These are phyloP conservation scores for Pichia sp. DNA, from an alignment of 1,139 yeast species.

Conservation along the genomic window DNA sequence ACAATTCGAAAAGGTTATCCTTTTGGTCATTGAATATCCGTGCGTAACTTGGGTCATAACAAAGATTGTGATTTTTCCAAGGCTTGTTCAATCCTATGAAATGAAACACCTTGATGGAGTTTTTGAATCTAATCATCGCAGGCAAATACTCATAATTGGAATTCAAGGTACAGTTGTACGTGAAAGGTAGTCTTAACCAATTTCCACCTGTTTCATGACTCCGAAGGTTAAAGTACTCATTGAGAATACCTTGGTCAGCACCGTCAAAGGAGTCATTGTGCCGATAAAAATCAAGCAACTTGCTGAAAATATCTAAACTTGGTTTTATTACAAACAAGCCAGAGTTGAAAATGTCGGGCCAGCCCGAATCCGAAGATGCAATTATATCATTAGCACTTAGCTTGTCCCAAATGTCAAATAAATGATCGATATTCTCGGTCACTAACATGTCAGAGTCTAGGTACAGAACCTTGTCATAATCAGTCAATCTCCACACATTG, in stretches of 20 bases:
- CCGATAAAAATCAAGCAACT: constrained; percentile 40
- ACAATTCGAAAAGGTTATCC: constrained; percentile 32
- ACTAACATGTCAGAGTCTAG: constrained; percentile 84
- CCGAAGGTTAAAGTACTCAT: constrained; percentile 58
- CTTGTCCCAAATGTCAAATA: constrained; percentile 33
- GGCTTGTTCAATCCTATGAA: constrained; percentile 82
- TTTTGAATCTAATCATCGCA: constrained; percentile 60
- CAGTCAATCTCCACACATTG: constrained; percentile 56
- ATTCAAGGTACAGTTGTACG: constrained; percentile 79
- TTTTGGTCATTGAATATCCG: constrained; percentile 19
- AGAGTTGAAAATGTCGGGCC: constrained; percentile 93
- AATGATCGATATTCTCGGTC: constrained; percentile 38
- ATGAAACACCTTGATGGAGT: constrained; percentile 62
- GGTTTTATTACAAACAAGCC: constrained; percentile 78
- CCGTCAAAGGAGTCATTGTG: constrained; percentile 64
- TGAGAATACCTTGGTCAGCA: constrained; percentile 91
- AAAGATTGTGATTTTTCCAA: constrained; percentile 44
- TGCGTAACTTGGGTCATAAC: constrained; percentile 14
- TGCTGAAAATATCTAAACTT: constrained; percentile 40
- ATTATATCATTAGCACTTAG: constrained; percentile 37
- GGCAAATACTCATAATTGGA: constrained; percentile 76
- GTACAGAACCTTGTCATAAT: constrained; percentile 63
- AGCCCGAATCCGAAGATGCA: constrained; percentile 92
- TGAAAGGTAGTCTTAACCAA: constrained; percentile 75
- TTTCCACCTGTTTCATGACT: constrained; percentile 28